phyloP scores from a whole-genome alignment of 345 rosid species.

The Camelina neglecta region DNA sequence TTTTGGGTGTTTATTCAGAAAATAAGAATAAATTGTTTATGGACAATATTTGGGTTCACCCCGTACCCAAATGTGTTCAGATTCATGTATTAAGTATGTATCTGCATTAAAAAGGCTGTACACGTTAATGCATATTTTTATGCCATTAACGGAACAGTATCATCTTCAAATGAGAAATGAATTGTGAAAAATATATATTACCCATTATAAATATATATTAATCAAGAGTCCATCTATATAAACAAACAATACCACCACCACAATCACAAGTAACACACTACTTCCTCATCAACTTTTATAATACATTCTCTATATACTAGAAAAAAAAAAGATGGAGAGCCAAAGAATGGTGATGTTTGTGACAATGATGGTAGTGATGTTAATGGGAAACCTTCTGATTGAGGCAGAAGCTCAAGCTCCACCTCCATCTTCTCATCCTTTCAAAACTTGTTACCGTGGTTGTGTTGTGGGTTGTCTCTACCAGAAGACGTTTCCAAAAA shows the following conservation, averaged over 20 bases:
- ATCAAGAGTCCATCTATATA: constrained; percentile 10
- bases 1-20: background rate
- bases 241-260: constrained; percentile 16
- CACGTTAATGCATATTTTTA: background rate
- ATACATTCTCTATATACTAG: background rate
- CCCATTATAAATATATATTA: background rate
- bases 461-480: constrained; percentile 19
- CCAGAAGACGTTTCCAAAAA: constrained; percentile 8
- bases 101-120: background rate
- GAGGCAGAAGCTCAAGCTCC: constrained; percentile 26
- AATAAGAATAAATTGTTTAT: background rate
- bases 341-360: constrained; percentile 26
- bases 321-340: constrained; percentile 15
- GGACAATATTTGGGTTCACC: no score
- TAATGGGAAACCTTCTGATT: constrained; percentile 18
- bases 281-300: background rate
- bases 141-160: background rate
- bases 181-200: background rate
- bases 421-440: background rate
- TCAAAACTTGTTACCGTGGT: constrained; percentile 11
- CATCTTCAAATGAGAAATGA: background rate
- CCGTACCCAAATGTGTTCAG: background rate
- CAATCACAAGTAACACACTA: constrained; percentile 17
- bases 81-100: constrained; percentile 13
- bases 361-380: constrained; percentile 33